Conservation (phyloP, 331 rosid species). For the Erythrophleum ivorense region DNA sequence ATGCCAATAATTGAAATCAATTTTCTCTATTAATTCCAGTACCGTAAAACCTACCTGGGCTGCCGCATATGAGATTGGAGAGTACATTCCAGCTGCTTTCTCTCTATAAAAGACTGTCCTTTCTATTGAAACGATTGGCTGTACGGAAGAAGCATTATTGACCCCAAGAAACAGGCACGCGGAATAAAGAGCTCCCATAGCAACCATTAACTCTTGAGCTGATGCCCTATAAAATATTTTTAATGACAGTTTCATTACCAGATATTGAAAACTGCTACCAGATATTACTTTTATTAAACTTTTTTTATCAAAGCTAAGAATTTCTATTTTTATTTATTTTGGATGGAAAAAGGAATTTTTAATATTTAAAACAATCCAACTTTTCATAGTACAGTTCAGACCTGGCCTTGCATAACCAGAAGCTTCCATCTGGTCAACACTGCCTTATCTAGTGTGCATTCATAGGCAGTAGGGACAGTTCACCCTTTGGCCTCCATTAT, state of each 20-base stretch:
- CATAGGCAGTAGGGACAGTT: not conserved
- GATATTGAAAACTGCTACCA: not conserved
- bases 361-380: not conserved
- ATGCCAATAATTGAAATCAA: no score
- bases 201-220: conserved; percentile 59
- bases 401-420: not conserved
- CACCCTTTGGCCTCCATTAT: not conserved
- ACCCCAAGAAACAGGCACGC: conserved; percentile 79
- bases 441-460: not conserved
- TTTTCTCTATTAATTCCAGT: not conserved
- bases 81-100: conserved; percentile 93
- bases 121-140: conserved; percentile 86
- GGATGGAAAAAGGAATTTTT: no score
- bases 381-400: not conserved
- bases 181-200: conserved; percentile 89
- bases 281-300: not conserved
- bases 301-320: no score
- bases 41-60: conserved; percentile 62
- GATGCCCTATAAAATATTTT: conserved; percentile 56
- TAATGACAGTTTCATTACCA: not conserved
- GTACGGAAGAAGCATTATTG: conserved; percentile 81
- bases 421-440: not conserved
- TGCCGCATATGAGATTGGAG: conserved; percentile 75
- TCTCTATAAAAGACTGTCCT: conserved; percentile 93
- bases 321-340: no score